Evolutionary conservation across 306 rosid species (phyloP), one percentile per base, ranked within the genome.

Genomic region (Corylus heterophylla): DNA sequence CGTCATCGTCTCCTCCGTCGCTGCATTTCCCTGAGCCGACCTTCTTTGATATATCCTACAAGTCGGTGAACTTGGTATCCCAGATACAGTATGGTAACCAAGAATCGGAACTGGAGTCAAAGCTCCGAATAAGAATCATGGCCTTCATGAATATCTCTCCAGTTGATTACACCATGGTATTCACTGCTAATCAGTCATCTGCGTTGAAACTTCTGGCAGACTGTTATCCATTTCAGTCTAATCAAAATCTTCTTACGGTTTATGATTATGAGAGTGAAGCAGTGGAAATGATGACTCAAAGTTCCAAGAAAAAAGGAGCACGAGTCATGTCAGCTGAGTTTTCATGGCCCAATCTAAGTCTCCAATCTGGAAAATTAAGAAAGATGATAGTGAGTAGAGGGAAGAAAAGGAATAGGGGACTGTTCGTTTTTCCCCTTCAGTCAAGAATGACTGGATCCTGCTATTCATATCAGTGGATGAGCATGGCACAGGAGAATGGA

Each of bases 401-500:
- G 83, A 83, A 73, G 12, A 85, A 80, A 78, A 83, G 77, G 52
- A 87, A 80, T 8, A 79, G 51, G 45, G 94, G 97, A 16, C 73
- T 94, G 55, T 89, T 94, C 62, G 97, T 91, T 74, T 90, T 92
- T 63, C 98, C 98, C 8, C 88, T 94, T 62, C 92, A 91, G 35
- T 94, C 98, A 4, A 88, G 89, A 71, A 78, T 89, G 67, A 92
- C 97, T 2, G 97, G 98, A 72, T 78, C 90, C 5, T 87, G 92
- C 7, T 91, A 94, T 71, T 87, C 98, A 2, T 94, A 90, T 78
- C 86, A 63, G 55, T 94, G 97, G 98, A 87, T 94, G 92, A 90
- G 90, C 64, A 50, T 88, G 69, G 98, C 98, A 14, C 89, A 87
- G 7, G 97, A 92, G 77, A 88, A 91, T 55, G 95, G 97, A 6